Evolutionary conservation across 768 basidiomycete genomes (phyloP), one percentile per base, ranked within the genome.

Genomic region (Lentinula sp.): DNA sequence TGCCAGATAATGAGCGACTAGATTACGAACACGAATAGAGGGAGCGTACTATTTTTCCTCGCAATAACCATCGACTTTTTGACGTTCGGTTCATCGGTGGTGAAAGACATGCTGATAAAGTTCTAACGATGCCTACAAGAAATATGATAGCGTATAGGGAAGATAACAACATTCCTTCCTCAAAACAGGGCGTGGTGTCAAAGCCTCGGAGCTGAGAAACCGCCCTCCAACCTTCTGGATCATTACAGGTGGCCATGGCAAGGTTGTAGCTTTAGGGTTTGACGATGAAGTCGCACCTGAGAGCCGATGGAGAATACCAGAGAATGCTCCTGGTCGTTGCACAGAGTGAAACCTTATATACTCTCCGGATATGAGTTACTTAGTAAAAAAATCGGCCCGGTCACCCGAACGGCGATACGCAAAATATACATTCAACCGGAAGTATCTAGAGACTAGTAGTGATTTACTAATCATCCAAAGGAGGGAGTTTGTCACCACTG

Each of bases 161-260:
- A 0, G 90, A 78, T 1, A 93, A 70, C 0, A 95, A 36, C 46
- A 87, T 68, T 13, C 85, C 88, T 64, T 93, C 88, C 66, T 95
- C 88, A 64, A 88, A 91, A 70, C 94, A 96, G 13, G 84, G 81
- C 1, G 93, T 91, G 8, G 87, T 64, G 70, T 95, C 94, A 69
- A 93, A 91, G 13, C 80, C 74, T 57, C 92, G 81, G 0, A 73
- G 65, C 0, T 62, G 70, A 0, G 92, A 93, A 16, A 85, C 73
- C 15, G 80, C 74, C 8, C 70, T 71, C 87, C 90, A 92, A 60
- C 90, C 89, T 64, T 92, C 87, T 8, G 61, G 46, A 67, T 87
- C 80, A 51, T 70, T 77, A 67, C 87, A 88, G 61, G 67, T 67
- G 10, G 73, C 71, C 79, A 81, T 82, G 46, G 41, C 41, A 35